A percentile compares a stretch with the other conserved stretches of the same genome.
Evolutionary conservation across 306 rosid genomes (phyloP).

Genomic region (Vicia sativa): DNA sequence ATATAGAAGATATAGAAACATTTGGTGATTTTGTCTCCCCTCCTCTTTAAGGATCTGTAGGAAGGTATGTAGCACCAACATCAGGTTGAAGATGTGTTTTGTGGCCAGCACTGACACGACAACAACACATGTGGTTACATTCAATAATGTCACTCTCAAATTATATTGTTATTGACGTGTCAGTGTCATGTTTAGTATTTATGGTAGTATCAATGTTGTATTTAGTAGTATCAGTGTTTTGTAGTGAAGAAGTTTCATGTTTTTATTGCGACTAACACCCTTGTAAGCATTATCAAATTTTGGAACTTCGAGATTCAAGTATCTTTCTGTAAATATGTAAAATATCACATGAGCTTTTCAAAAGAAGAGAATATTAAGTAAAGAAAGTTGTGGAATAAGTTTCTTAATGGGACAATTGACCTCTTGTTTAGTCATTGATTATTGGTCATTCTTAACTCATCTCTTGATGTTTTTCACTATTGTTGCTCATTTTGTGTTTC

Average conservation of each 20-base stretch:
- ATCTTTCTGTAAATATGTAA: background rate
- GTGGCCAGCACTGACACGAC: background rate
- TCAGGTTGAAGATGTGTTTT: background rate
- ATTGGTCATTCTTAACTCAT: background rate
- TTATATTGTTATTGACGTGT: background rate
- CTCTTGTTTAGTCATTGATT: no score
- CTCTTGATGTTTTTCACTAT: background rate
- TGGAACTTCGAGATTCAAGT: conserved; percentile 19
- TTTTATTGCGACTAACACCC: background rate
- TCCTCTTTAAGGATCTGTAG: conserved; percentile 46
- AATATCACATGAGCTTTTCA: conserved; percentile 19
- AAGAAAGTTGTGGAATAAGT: conserved; percentile 16
- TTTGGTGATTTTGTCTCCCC: conserved; percentile 71
- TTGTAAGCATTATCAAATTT: conserved; percentile 6
- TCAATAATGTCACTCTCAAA: background rate
- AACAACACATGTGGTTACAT: background rate
- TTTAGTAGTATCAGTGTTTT: background rate
- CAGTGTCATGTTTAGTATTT: background rate
- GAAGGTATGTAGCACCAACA: no score
- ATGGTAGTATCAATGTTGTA: no score
- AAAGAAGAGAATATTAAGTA: conserved; percentile 31
- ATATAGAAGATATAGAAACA: conserved; percentile 63
- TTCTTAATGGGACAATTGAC: no score
- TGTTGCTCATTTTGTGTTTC: background rate
- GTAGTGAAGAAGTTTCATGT: background rate